Base-by-base conservation (phyloP, 2,329 filamentous ascomycete species). In the Lasiodiplodia hormozganensis region DNA sequence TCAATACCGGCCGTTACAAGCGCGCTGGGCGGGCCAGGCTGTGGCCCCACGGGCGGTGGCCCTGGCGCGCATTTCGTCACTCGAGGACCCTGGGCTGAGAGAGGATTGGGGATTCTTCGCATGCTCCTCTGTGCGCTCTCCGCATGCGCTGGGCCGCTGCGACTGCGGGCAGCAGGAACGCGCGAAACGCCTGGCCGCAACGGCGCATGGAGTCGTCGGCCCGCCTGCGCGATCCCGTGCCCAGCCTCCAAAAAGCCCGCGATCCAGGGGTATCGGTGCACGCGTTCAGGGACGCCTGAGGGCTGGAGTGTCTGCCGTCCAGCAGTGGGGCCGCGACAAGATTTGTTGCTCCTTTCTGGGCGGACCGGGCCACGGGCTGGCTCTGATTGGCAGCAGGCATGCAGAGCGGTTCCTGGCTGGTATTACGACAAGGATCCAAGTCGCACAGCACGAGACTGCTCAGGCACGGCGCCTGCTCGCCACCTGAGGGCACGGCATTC, bases 381-480 rank as follows among this genome's bases (percentile, higher is more conserved):
- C 40, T 49, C 58, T 60, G 57, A 60, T 60, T 60, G 57, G 57
- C 57, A 47, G 57, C 57, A 62, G 58, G 58, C 25, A 43, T 34
- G 25, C 58, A 51, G n/a, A 28, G 58, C 47, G 60, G 60, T 64
- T 36, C 60, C 60, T 64, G 60, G 60, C 60, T 64, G 60, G 60
- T 43, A 64, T 38, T 49, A 28, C 36, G 60, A 52, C 43, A 47
- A 31, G 47, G 47, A 31, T 64, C 43, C n/a, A 31, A 23, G 60
- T 64, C 16, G 60, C 43, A 64, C 60, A 64, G 60, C 60, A 64
- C 60, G 60, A 64, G 60, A 64, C 60, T 64, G 36, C 47, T 64
- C 60, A 64, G 60, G 60, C 60, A 64, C 60, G 60, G 60, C 60
- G 47, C 60, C 43, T 52, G 60, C 60, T 64, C 60, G 60, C 60